Conservation (phyloP, 331 rosid genomes). For the Telfairia occidentalis region DNA sequence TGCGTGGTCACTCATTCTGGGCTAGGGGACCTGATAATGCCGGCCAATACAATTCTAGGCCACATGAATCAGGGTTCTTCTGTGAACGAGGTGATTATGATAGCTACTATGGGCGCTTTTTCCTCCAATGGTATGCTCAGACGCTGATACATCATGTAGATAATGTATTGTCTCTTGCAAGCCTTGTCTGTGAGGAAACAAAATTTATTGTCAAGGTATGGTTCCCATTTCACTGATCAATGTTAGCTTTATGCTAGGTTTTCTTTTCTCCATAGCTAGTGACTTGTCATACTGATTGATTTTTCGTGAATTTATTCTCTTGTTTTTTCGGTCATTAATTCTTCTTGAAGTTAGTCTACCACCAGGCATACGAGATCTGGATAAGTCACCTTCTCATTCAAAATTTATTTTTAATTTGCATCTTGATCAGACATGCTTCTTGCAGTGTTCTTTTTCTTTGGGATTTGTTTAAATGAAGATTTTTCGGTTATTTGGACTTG, state of each 20-base stretch:
- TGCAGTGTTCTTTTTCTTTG: background rate
- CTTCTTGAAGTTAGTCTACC: background rate
- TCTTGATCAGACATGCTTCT: background rate
- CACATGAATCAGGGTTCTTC: constrained; percentile 92
- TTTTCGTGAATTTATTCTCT: background rate
- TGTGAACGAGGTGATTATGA: constrained; percentile 92
- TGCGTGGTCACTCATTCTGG: constrained; percentile 90
- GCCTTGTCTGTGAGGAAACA: constrained; percentile 83
- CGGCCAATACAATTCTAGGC: constrained; percentile 81
- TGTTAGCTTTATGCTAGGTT: background rate
- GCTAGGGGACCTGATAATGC: constrained; percentile 95
- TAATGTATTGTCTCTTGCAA: constrained; percentile 89
- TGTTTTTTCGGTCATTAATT: background rate
- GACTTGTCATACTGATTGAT: background rate
- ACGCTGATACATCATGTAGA: constrained; percentile 70
- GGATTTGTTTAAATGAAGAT: background rate
- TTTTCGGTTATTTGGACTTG: background rate
- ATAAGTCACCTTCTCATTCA: background rate
- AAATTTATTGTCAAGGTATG: constrained; percentile 68
- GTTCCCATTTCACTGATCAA: constrained; percentile 1
- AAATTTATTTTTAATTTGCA: background rate
- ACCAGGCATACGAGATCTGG: background rate
- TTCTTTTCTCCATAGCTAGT: too few relatives aligned
- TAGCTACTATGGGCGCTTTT: constrained; percentile 93
- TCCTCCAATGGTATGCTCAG: constrained; percentile 92